phyloP scores from a whole-genome alignment of 352 stramenopile genomes.

The Peronospora belbahrii region DNA sequence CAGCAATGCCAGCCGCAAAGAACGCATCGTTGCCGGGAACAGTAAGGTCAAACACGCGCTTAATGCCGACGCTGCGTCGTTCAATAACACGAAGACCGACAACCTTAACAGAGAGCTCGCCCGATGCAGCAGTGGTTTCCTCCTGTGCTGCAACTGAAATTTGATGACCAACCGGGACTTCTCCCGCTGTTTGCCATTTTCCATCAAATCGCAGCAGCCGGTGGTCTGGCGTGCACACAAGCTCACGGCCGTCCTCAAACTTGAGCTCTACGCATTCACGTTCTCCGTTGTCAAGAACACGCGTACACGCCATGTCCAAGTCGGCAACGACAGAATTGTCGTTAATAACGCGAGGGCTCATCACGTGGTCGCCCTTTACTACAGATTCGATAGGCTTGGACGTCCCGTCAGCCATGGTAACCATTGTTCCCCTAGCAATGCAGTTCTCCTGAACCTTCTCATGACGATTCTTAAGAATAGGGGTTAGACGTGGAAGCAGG shows the following conservation, averaged over 20 bases:
- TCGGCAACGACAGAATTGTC: slow-evolving; percentile 1
- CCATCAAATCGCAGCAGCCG: slow-evolving; percentile 1
- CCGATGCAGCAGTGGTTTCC: neutral
- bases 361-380: slow-evolving; percentile 1
- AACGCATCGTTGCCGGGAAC: slow-evolving; percentile 2
- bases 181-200: slow-evolving; percentile 1
- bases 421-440: slow-evolving; percentile 21
- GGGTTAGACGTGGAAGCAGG: slow-evolving; percentile 96
- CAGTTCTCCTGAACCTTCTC: slow-evolving; percentile 99
- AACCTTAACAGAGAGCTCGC: neutral
- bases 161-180: neutral
- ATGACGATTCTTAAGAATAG: slow-evolving; percentile 98
- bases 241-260: neutral
- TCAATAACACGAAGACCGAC: neutral
- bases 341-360: neutral
- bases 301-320: neutral
- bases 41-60: slow-evolving; percentile 1
- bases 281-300: neutral
- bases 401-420: slow-evolving; percentile 1
- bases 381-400: slow-evolving; percentile 1
- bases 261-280: neutral
- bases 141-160: neutral
- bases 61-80: slow-evolving; percentile 1
- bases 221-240: slow-evolving; percentile 2
- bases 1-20: slow-evolving; percentile 1